Conservation (phyloP, 2,329 filamentous ascomycete species). For the Alternaria triticina region DNA sequence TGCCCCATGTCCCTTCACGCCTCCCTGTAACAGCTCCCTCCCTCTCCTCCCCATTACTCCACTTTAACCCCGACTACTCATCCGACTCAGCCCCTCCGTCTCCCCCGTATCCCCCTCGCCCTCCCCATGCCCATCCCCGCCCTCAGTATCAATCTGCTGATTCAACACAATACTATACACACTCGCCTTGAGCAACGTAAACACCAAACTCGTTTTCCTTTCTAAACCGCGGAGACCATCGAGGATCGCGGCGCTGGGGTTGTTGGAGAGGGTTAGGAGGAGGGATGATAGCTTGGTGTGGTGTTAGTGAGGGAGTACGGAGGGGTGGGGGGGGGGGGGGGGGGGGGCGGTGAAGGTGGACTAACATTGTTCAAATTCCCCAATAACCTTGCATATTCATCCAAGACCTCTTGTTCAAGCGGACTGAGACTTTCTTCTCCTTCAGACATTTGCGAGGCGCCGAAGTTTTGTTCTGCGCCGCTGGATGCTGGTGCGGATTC, state of each 20-base stretch:
- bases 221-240: slow-evolving; percentile 88
- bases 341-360: not conserved
- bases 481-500: not conserved
- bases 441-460: slow-evolving; percentile 20
- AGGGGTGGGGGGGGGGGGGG: not conserved
- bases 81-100: not conserved
- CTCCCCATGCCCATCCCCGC: slow-evolving; percentile 8
- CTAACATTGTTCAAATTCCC: slow-evolving; percentile 89
- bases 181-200: slow-evolving; percentile 94
- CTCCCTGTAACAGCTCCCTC: not conserved
- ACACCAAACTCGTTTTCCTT: slow-evolving; percentile 92
- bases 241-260: slow-evolving; percentile 72
- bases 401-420: slow-evolving; percentile 90
- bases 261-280: slow-evolving; percentile 72
- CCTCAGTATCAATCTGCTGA: slow-evolving; percentile 68
- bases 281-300: slow-evolving; percentile 59
- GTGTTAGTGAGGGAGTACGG: not conserved
- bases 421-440: slow-evolving; percentile 63
- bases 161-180: slow-evolving; percentile 99
- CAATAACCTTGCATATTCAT: slow-evolving; percentile 87
- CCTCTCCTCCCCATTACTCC: not conserved
- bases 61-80: not conserved
- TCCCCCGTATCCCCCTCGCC: not conserved
- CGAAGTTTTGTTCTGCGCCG: slow-evolving; percentile 14
- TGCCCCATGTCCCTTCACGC: not conserved